Evolutionary conservation across 23 red algal species (phyloP), one percentile per base, ranked within the genome.

Genomic region (Gracilaria gracilis): DNA sequence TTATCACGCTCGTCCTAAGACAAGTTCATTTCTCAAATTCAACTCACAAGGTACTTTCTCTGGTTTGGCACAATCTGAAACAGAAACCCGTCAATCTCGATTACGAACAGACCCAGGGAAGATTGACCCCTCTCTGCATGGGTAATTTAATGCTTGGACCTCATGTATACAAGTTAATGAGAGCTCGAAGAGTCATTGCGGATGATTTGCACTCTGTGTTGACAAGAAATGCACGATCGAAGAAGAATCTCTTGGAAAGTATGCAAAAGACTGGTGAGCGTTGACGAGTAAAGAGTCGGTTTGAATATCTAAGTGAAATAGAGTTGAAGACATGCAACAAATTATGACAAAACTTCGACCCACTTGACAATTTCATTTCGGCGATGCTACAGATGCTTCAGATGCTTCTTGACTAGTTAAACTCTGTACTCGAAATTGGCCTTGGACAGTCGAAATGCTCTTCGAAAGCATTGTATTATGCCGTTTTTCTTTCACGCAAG

Each of bases 81-180:
- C 50, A 20, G 15, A 25, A 77, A 0, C 46, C 72, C 0, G 11
- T 77, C 19, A 9, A 28, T 27, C 72, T 77, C 38, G 46, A 77
- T n/a, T 51, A 46, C 27, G 72, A 77, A 28, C 23, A 50, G 72
- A 50, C 21, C 39, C 34, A 77, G 6, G 46, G 27, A 8, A 46
- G 17, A 29, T 32, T 77, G 19, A 77, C 50, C 20, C 72, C 72
- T 14, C 4, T 4, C 23, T 31, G 17, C 7, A 50, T 77, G 14
- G 72, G 72, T 9, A 49, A 77, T 50, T 37, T 25, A 27, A 77
- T 77, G 72, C 72, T 77, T 34, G 72, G 72, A 29, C 40, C 72
- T 50, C 72, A 77, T 34, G 46, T 51, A 4, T 77, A 77, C 72
- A 77, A 51, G 27, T 77, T 77, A 51, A 49, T 77, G 38, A 19